A percentile compares a stretch with the other conserved stretches of the same genome.
Conservation (phyloP, 2,329 filamentous ascomycete genomes). For the Paracamarosporium sp. region DNA sequence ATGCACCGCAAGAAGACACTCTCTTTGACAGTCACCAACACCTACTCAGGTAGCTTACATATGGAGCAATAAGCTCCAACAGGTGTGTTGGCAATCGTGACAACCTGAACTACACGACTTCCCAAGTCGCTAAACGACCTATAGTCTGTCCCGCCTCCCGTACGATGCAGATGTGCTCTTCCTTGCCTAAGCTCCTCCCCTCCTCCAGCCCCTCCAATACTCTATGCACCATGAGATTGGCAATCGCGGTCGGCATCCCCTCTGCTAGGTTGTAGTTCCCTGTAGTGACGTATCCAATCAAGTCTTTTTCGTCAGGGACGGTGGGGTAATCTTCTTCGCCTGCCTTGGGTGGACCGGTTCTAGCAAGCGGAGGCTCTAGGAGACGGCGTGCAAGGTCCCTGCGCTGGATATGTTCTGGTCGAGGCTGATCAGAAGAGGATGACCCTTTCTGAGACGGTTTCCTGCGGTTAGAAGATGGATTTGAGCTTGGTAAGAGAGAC, state of each 20-base stretch:
- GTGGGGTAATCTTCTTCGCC: slow-evolving; percentile 61
- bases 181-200: slow-evolving; percentile 29
- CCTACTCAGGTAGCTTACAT: too few species aligned
- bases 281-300: slow-evolving; percentile 89
- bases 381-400: slow-evolving; percentile 35
- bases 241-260: slow-evolving; percentile 78
- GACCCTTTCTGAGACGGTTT: background rate
- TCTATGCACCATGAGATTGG: slow-evolving; percentile 68
- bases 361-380: slow-evolving; percentile 19
- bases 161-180: slow-evolving; percentile 73
- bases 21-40: too few species aligned
- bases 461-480: background rate
- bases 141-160: slow-evolving; percentile 79
- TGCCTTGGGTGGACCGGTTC: slow-evolving; percentile 25
- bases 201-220: slow-evolving; percentile 57
- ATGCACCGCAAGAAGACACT: too few species aligned
- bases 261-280: slow-evolving; percentile 82
- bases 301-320: slow-evolving; percentile 75
- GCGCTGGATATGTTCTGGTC: slow-evolving; percentile 24
- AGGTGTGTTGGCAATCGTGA: too few species aligned
- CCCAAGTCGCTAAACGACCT: slow-evolving; percentile 82
- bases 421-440: slow-evolving; percentile 6
- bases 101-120: slow-evolving; percentile 67
- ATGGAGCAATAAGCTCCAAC: too few species aligned
- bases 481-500: slow-evolving; percentile 54